These are phyloP conservation scores for Phialocephala subalpina DNA, from an alignment of 2,329 filamentous ascomycete genomes.

Conservation along the genomic window DNA sequence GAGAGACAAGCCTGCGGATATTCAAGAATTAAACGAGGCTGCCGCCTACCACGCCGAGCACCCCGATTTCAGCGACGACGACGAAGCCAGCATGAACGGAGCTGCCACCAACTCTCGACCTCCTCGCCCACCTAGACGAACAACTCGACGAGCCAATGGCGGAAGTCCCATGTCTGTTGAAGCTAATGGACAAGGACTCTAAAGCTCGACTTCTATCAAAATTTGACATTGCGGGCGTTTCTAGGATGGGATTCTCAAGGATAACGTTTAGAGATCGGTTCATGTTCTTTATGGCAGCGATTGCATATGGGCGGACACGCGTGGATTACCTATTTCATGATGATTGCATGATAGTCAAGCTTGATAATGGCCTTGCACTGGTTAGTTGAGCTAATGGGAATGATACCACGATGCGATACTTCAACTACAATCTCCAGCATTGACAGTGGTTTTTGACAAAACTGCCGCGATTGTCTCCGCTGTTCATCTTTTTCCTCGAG, in stretches of 20 bases:
- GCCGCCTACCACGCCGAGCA: constrained; percentile 60
- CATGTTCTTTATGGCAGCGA: constrained; percentile 11
- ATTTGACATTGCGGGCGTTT: constrained; percentile 15
- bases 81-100: constrained; percentile 48
- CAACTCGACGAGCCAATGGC: constrained; percentile 32
- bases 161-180: constrained; percentile 46
- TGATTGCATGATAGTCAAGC: constrained; percentile 3
- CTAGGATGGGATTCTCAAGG: not conserved
- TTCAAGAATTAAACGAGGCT: constrained; percentile 87
- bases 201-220: not conserved
- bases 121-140: constrained; percentile 23
- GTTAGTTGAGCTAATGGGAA: constrained; percentile 3
- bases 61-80: constrained; percentile 64
- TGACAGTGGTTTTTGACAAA: not conserved
- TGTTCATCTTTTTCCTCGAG: no score
- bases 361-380: not conserved
- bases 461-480: no score
- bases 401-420: constrained; percentile 7
- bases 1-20: constrained; percentile 80
- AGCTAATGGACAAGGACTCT: constrained; percentile 29
- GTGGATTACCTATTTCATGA: constrained; percentile 7
- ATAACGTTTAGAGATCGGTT: constrained; percentile 8
- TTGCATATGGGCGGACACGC: constrained; percentile 9
- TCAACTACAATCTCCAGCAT: not conserved
- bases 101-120: constrained; percentile 26